A percentile compares a stretch with the other conserved stretches of the same genome.
phyloP scores from a whole-genome alignment of 2,329 filamentous ascomycete genomes.

The Nigrograna mackinnonii region DNA sequence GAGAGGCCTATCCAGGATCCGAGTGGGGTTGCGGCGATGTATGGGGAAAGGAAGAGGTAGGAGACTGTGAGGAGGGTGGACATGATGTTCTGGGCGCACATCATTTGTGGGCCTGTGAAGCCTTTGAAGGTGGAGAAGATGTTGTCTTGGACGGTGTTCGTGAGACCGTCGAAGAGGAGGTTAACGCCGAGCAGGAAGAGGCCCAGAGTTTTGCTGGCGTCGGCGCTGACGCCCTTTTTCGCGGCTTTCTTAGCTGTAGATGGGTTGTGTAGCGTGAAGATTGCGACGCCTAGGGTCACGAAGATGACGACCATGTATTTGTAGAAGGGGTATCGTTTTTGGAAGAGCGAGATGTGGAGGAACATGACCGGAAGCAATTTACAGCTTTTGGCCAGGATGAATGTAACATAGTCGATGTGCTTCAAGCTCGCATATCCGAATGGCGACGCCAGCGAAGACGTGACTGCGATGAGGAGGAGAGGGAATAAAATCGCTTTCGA shows the following conservation, averaged over 20 bases:
- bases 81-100: conserved; percentile 96
- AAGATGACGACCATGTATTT: conserved; percentile 93
- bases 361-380: conserved; percentile 99
- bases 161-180: conserved; percentile 91
- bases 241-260: conserved; percentile 40
- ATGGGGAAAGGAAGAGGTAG: conserved; percentile 80
- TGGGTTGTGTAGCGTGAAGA: conserved; percentile 87
- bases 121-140: conserved; percentile 78
- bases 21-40: conserved; percentile 66
- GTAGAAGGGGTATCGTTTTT: conserved; percentile 86
- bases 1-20: conserved; percentile 47
- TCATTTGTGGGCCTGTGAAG: conserved; percentile 96
- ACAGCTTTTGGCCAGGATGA: conserved; percentile 96
- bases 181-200: conserved; percentile 85
- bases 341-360: conserved; percentile 90
- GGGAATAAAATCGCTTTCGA: conserved; percentile 73
- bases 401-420: conserved; percentile 97
- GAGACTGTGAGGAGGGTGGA: conserved; percentile 74
- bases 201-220: conserved; percentile 71
- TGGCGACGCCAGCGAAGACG: conserved; percentile 85
- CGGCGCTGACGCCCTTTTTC: conserved; percentile 60
- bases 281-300: conserved; percentile 88
- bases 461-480: conserved; percentile 82
- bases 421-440: conserved; percentile 92
- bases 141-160: conserved; percentile 95